Evolutionary conservation across 257 asterid species (phyloP).

Genomic region (Gentiana straminea): DNA sequence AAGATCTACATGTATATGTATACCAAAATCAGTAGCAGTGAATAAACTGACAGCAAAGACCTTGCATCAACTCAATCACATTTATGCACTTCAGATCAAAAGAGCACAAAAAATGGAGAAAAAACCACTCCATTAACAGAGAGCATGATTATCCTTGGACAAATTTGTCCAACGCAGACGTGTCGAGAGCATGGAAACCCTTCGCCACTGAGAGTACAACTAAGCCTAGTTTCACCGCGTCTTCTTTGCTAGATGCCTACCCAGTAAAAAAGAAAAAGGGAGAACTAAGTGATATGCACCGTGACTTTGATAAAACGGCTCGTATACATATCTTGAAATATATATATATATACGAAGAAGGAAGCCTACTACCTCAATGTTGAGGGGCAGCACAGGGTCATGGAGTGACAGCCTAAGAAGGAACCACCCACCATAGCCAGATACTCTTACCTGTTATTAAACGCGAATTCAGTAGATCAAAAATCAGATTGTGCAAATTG

Average conservation of each 20-base stretch:
- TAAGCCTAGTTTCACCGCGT: slow-evolving; percentile 65
- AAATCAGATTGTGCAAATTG: too few species aligned
- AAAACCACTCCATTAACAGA: neutral
- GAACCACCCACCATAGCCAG: slow-evolving; percentile 99
- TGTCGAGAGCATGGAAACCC: slow-evolving; percentile 67
- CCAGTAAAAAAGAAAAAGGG: neutral
- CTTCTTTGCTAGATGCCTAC: slow-evolving; percentile 74
- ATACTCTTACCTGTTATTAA: slow-evolving; percentile 60
- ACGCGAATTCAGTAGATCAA: slow-evolving; percentile 7
- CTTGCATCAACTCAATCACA: too few species aligned
- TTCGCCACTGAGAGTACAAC: slow-evolving; percentile 47
- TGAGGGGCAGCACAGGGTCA: slow-evolving; percentile 94
- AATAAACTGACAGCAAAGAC: too few species aligned
- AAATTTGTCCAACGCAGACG: slow-evolving; percentile 61
- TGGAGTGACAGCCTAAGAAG: slow-evolving; percentile 96
- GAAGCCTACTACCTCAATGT: slow-evolving; percentile 76
- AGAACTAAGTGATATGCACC: slow-evolving; percentile 4
- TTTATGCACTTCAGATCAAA: too few species aligned
- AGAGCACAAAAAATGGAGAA: too few species aligned
- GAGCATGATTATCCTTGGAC: slow-evolving; percentile 24
- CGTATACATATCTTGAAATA: too few species aligned
- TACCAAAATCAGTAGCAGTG: too few species aligned
- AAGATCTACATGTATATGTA: too few species aligned
- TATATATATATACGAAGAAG: neutral
- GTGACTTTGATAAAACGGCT: neutral